These are phyloP conservation scores for Ophiostoma triangulosporum DNA, from an alignment of 2,329 filamentous ascomycete species.

Conservation along the genomic window DNA sequence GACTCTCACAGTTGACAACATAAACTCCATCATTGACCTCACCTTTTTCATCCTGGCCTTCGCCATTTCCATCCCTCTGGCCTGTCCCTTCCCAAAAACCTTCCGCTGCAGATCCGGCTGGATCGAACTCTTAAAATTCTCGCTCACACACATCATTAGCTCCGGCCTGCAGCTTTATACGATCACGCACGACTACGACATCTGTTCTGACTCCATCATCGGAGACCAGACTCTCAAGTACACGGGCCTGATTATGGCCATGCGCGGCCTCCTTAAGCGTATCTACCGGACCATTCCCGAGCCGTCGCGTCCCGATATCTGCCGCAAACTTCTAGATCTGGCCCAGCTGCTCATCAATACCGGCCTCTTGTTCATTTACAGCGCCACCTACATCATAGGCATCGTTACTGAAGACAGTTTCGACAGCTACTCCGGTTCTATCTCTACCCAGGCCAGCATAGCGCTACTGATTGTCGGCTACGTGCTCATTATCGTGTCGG, in stretches of 20 bases:
- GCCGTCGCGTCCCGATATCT: constrained; percentile 11
- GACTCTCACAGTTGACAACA: constrained; percentile 15
- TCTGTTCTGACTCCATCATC: constrained; percentile 24
- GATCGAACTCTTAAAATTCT: constrained; percentile 39
- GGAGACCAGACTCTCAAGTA: constrained; percentile 29
- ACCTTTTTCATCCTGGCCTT: constrained; percentile 26
- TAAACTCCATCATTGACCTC: constrained; percentile 29
- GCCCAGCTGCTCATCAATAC: constrained; percentile 29
- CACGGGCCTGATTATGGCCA: constrained; percentile 33
- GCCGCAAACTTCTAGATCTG: constrained; percentile 20
- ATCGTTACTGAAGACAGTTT: constrained; percentile 15
- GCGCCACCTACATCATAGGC: constrained; percentile 28
- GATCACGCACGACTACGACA: constrained; percentile 27
- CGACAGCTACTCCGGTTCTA: constrained; percentile 13
- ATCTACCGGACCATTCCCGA: constrained; percentile 23
- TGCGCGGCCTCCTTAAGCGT: constrained; percentile 29
- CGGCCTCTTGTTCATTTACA: constrained; percentile 31
- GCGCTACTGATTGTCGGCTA: constrained; percentile 29
- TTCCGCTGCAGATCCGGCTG: constrained; percentile 34
- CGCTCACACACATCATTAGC: constrained; percentile 36
- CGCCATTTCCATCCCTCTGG: constrained; percentile 23
- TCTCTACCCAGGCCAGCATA: constrained; percentile 26
- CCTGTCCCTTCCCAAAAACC: constrained; percentile 30
- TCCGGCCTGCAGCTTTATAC: constrained; percentile 34
- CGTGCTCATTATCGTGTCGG: constrained; percentile 21